Conservation (phyloP, 192 early-diverging fungal genomes). For the Linnemannia hyalina region DNA sequence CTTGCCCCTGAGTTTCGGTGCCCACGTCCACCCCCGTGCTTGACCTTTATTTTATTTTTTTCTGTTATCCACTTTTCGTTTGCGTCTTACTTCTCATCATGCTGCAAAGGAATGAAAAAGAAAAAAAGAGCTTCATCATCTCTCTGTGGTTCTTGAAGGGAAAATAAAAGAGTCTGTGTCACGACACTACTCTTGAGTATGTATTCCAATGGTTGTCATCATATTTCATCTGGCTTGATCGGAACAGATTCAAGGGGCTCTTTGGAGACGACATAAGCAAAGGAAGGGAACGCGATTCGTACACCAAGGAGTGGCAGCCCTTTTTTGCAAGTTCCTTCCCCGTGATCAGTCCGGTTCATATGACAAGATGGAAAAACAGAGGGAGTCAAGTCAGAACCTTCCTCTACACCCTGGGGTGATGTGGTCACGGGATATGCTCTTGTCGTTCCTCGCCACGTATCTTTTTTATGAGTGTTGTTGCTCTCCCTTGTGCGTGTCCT, state of each 20-base stretch:
- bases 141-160: not conserved
- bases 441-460: slow-evolving; percentile 6
- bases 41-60: not conserved
- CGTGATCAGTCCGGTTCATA: not conserved
- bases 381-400: not conserved
- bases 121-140: not conserved
- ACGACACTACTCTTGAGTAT: not conserved
- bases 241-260: slow-evolving; percentile 20
- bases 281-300: not conserved
- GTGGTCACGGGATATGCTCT: not conserved
- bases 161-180: not conserved
- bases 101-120: not conserved
- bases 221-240: slow-evolving; percentile 32
- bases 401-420: not conserved
- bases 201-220: slow-evolving; percentile 7
- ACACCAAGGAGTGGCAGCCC: not conserved
- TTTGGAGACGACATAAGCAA: not conserved
- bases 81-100: not conserved
- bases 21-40: not conserved
- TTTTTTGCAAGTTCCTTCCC: not conserved
- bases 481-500: not conserved
- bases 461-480: not conserved
- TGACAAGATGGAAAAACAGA: not conserved
- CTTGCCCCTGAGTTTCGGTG: not conserved
- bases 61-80: not conserved